Base-by-base conservation (phyloP, 1,284 basidiomycete species). In the Hemileia vastatrix region DNA sequence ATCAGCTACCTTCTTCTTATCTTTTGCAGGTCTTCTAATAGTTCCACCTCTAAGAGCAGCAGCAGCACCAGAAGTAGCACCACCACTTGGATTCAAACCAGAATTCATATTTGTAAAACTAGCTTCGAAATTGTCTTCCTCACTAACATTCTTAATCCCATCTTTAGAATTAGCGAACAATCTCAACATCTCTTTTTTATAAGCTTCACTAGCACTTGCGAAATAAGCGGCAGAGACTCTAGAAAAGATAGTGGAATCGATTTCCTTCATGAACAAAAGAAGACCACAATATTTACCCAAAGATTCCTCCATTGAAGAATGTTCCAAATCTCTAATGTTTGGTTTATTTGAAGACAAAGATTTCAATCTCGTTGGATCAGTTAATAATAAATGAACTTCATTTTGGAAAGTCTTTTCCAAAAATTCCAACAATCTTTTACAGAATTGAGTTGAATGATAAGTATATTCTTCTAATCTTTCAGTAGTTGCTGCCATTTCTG, bases 251-350 rank as follows among this genome's bases (percentile, higher is more conserved):
- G 51, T 75, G 73, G 36, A 88, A 64, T 93, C 90, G 84, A 95
- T 93, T 78, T 98, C 94, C 75, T 92, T 93, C 67, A 96, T 78
- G 73, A 94, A 98, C 13, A 97, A 80, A 77, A 97, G 84, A 52
- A 98, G 76, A 1, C 93, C 93, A 53, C 87, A 84, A 76, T 97
- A 97, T 53, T 85, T 81, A 24, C 88, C 90, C 8, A 97, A 81
- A 72, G 88, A 87, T 27, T 81, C 80, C 71, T 96, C 90, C 74
- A 96, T 80, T 11, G 82, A 79, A 56, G 80, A 79, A 74, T 94
- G 91, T 4, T 69, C 65, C 0, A 57, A 67, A n/a, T 40, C 9
- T 15, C 15, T 40, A 15, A 74, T 31, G n/a, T 64, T 65, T 0
- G 72, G 67, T n/a, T 70, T 62, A 1, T 68, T 67, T 11, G 66